These are phyloP conservation scores for Termitomyces heimii DNA, from an alignment of 768 basidiomycete species.

Conservation along the genomic window DNA sequence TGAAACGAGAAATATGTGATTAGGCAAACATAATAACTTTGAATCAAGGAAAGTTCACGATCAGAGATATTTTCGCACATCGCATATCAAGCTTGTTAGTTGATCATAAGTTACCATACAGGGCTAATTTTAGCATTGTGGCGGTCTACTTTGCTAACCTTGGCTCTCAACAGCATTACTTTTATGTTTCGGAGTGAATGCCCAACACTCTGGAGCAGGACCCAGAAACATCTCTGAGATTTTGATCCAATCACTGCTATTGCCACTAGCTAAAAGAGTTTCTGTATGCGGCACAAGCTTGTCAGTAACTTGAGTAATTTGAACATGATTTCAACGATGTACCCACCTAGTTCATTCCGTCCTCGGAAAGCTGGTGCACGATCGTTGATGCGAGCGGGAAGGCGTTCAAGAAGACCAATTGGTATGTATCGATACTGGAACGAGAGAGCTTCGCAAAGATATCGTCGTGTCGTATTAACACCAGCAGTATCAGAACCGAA, in stretches of 20 bases:
- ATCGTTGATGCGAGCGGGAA: conserved; percentile 85
- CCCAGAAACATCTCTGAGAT: conserved; percentile 96
- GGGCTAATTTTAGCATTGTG: neutral
- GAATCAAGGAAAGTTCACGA: neutral
- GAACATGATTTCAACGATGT: neutral
- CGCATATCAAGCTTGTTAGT: neutral
- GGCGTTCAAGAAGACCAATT: conserved; percentile 79
- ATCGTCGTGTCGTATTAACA: conserved; percentile 86
- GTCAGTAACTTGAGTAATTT: conserved; percentile 2
- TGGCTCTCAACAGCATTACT: conserved; percentile 74
- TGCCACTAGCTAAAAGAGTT: conserved; percentile 73
- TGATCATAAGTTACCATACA: neutral
- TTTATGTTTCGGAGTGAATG: conserved; percentile 91
- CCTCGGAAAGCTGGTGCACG: conserved; percentile 85
- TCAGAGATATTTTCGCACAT: neutral
- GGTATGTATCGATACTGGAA: conserved; percentile 97
- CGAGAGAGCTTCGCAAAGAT: conserved; percentile 91
- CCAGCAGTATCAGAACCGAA: conserved; percentile 87
- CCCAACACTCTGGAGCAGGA: conserved; percentile 75
- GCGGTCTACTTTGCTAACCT: conserved; percentile 22
- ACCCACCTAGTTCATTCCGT: conserved; percentile 79
- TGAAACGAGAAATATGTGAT: neutral
- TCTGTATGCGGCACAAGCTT: conserved; percentile 36
- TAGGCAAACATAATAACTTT: neutral
- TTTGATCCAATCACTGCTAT: conserved; percentile 86